Percentiles rank a stretch among this genome's conserved stretches.
Evolutionary conservation across 2,329 filamentous ascomycete species (phyloP).

Genomic region (Diaporthe aspalathi): DNA sequence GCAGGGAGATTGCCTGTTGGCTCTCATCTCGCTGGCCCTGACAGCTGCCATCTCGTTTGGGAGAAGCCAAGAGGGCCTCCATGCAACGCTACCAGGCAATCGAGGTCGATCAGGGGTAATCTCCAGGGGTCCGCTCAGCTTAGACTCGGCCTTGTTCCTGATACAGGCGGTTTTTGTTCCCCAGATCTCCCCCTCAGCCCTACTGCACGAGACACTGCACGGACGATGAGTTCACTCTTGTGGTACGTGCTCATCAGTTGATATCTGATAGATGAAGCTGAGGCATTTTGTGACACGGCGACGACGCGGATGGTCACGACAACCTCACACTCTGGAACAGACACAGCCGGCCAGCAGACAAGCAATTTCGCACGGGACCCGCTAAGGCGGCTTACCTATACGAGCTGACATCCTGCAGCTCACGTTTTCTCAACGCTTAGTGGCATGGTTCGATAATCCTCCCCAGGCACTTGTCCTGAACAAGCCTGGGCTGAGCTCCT

Average conservation of each 20-base stretch:
- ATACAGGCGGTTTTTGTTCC: neutral
- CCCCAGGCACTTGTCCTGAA: constrained; percentile 10
- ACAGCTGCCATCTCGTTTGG: constrained; percentile 29
- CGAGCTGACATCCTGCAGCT: constrained; percentile 21
- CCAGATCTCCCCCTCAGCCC: constrained; percentile 26
- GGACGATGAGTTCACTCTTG: neutral
- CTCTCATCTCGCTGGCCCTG: constrained; percentile 28
- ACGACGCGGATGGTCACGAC: neutral
- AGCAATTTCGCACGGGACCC: neutral
- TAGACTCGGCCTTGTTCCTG: constrained; percentile 23
- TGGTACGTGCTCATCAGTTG: constrained; percentile 20
- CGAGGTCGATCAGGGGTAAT: constrained; percentile 13
- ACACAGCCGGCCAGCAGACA: neutral
- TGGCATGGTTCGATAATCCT: neutral
- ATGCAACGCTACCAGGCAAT: constrained; percentile 7
- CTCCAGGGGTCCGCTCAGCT: constrained; percentile 24
- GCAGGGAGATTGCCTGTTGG: constrained; percentile 19
- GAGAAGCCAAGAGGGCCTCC: constrained; percentile 11
- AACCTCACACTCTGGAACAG: neutral
- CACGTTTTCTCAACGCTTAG: constrained; percentile 12
- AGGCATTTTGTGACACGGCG: neutral
- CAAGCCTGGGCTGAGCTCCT: constrained; percentile 20
- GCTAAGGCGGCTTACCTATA: constrained; percentile 5
- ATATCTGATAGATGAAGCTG: neutral
- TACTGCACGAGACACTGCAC: neutral